Evolutionary conservation across 306 rosid genomes (phyloP), one percentile per base, ranked within the genome.

Genomic region (Elaeagnus macrophylla): DNA sequence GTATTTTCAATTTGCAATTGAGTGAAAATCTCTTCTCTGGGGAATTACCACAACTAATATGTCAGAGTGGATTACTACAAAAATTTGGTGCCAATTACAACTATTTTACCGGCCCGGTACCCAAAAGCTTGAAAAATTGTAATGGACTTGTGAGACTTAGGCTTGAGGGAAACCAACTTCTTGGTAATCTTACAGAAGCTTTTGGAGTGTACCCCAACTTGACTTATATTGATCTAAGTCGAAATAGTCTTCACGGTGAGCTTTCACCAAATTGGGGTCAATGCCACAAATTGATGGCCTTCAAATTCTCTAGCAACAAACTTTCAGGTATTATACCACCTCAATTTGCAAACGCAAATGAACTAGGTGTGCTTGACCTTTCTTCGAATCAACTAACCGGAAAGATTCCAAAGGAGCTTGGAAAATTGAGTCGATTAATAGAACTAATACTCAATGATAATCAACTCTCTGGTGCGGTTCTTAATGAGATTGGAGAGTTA

Each of bases 361-460:
- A 54, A 48, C 56, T 77, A 1, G 10, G 7, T 2, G 20, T 0
- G 8, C 66, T 75, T 40, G 53, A 77, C 14, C 75, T 75, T 36
- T 75, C 71, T 46, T 69, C 68, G 0, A 78, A 75, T 15, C 56
- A 13, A 37, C 55, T 81, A 40, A 40, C 15, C 0, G 79, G 79
- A 51, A 51, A 59, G 12, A 56, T 77, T 61, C 77, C 87, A 12
- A 74, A 35, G 54, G 79, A 74, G 39, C 11, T 81, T 5, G 54
- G 61, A n/a, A 54, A 12, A 64, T 6, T 44, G 54, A 7, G 70
- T 75, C 9, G 42, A 37, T 18, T 57, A 52, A 57, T 58, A 46
- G 20, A 50, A 35, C 65, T 67, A 18, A 44, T 18, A 46, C 48
- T 67, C 16, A 52, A 15, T 9, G 54, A 60, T 5, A 67, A 67